These are phyloP conservation scores for Albizia julibrissin DNA, from an alignment of 306 rosid species.

Conservation along the genomic window DNA sequence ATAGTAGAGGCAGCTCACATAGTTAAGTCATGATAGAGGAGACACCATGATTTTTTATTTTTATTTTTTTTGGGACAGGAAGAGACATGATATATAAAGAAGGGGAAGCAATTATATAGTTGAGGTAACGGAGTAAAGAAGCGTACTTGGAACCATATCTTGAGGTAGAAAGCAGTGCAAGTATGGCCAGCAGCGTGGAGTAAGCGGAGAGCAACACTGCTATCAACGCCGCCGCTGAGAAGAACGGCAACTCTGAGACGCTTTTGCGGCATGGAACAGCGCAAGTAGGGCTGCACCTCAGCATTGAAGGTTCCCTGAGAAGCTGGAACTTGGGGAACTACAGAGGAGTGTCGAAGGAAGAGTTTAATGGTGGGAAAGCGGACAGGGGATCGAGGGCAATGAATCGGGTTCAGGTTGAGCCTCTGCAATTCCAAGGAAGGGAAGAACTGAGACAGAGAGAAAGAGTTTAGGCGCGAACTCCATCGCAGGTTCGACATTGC, in stretches of 20 bases:
- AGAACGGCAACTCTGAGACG: conserved; percentile 74
- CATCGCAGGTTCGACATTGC: conserved; percentile 34
- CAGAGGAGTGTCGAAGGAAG: conserved; percentile 29
- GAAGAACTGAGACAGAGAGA: conserved; percentile 36
- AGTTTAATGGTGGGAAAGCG: conserved; percentile 22
- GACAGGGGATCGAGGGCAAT: neutral
- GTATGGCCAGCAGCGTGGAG: conserved; percentile 89
- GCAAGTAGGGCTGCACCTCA: conserved; percentile 48
- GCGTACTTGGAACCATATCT: conserved; percentile 89
- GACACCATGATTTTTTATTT: neutral
- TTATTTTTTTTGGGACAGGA: neutral
- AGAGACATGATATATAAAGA: neutral
- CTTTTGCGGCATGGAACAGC: conserved; percentile 65
- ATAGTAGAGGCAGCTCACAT: neutral
- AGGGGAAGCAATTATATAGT: neutral
- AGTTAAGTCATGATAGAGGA: neutral
- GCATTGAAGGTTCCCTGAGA: conserved; percentile 34
- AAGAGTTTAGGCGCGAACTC: conserved; percentile 32
- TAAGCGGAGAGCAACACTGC: conserved; percentile 89
- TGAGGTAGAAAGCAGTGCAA: conserved; percentile 89
- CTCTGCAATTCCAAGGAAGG: conserved; percentile 32
- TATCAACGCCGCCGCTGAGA: conserved; percentile 89
- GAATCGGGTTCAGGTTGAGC: conserved; percentile 41
- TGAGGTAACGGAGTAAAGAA: neutral
- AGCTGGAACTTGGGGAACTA: conserved; percentile 28